These are phyloP conservation scores for Sclerotiophoma versabilis DNA, from an alignment of 2,329 filamentous ascomycete genomes.

Conservation along the genomic window DNA sequence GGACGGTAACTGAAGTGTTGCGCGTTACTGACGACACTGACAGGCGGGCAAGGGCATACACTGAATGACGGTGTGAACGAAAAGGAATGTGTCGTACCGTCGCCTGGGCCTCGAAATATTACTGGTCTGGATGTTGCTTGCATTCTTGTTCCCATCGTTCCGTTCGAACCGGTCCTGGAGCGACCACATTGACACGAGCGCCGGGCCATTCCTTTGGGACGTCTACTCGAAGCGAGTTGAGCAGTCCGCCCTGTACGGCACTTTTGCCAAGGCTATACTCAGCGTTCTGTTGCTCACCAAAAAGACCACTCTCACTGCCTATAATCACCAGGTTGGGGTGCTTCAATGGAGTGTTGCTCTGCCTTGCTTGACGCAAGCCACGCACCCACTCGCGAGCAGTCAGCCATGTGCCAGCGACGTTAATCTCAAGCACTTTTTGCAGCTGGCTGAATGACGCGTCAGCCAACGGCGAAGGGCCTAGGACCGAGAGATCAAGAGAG, in stretches of 20 bases:
- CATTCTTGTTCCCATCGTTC: constrained; percentile 53
- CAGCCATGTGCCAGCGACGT: constrained; percentile 49
- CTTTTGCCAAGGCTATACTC: constrained; percentile 57
- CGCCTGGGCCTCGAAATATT: constrained; percentile 54
- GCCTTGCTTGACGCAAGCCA: constrained; percentile 40
- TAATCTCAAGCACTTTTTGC: constrained; percentile 52
- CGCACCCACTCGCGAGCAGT: constrained; percentile 54
- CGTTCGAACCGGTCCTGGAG: constrained; percentile 57
- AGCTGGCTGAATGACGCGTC: constrained; percentile 53
- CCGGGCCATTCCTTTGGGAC: constrained; percentile 46
- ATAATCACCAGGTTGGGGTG: constrained; percentile 55
- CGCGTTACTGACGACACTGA: background rate
- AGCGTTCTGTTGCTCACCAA: constrained; percentile 53
- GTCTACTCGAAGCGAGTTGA: constrained; percentile 53
- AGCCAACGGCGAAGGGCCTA: constrained; percentile 48
- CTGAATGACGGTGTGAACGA: background rate
- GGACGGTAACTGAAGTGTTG: background rate
- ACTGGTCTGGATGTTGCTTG: constrained; percentile 47
- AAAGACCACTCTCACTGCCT: constrained; percentile 55
- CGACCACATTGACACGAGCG: constrained; percentile 57
- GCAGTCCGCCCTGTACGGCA: constrained; percentile 55
- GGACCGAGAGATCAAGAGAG: constrained; percentile 53
- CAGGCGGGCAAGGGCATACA: no score
- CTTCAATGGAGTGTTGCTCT: constrained; percentile 17
- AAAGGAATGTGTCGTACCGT: constrained; percentile 38